Evolutionary conservation across 495 filamentous ascomycete species (phyloP), one percentile per base, ranked within the genome.

Genomic region (Corynascus novoguineensis): DNA sequence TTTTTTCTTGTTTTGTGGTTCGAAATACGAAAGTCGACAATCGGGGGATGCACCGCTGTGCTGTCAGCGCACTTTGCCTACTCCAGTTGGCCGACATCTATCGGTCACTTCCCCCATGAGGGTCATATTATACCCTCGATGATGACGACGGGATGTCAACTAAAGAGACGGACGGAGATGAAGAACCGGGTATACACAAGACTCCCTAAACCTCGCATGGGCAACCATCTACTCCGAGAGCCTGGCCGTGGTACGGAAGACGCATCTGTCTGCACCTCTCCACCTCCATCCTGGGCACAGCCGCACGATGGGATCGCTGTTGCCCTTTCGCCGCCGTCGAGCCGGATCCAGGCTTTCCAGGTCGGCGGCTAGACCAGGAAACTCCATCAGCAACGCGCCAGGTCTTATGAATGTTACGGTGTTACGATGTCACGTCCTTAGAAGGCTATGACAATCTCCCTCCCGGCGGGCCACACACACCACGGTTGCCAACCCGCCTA

Each of bases 391-490:
- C 17, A 6, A 21, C 34, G 31, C 21, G 40, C 59, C 50, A 50
- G 25, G 50, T 27, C 47, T 60, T 63, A 71, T 48, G 69, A 71
- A 61, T 68, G 64, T 71, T 66, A 71, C 59, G 69, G 65, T 67
- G 60, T 70, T 68, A 71, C 65, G 69, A 71, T 57, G 64, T 70
- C 64, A 71, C 61, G 67, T 70, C 68, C 58, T n/a, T 68, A 71
- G 67, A 71, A 64, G 62, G 64, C 62, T 63, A 68, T 65, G 65
- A 63, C 61, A 66, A 57, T 38, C 35, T 63, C 59, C 54, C 56
- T 53, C 57, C 57, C 46, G 59, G 57, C 61, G 42, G 51, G 41
- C 61, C 44, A 46, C 37, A 37, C n/a, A n/a, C n/a, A n/a, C 49
- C 14, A 58, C 53, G n/a, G 42, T 35, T 34, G 22, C 32, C 44